Evolutionary conservation across 768 basidiomycete species (phyloP).

Genomic region (Leccinum subgranulosum): DNA sequence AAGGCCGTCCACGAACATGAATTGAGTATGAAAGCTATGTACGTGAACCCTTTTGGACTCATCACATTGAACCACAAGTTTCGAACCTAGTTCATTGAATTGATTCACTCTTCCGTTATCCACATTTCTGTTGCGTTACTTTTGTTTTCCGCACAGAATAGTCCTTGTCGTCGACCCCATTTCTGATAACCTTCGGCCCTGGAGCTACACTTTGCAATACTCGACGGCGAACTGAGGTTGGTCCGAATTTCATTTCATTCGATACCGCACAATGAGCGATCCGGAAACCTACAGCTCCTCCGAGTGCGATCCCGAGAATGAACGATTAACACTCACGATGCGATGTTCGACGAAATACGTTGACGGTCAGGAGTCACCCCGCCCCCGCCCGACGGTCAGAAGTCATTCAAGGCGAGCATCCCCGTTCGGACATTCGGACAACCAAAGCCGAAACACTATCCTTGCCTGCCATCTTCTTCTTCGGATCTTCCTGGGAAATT

Average conservation of each 20-base stretch:
- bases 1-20: constrained; percentile 52
- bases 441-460: not conserved
- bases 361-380: constrained; percentile 40
- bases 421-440: not conserved
- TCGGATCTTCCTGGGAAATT: constrained; percentile 2
- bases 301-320: constrained; percentile 53
- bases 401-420: constrained; percentile 42
- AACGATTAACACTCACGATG: constrained; percentile 56
- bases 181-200: constrained; percentile 38
- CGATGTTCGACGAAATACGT: constrained; percentile 62
- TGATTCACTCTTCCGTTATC: not conserved
- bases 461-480: not conserved
- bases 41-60: constrained; percentile 17
- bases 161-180: constrained; percentile 77
- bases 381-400: constrained; percentile 73
- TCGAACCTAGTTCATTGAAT: constrained; percentile 1
- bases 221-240: constrained; percentile 1
- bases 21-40: constrained; percentile 70
- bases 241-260: not conserved
- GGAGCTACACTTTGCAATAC: not conserved
- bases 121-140: constrained; percentile 8
- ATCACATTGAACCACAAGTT: constrained; percentile 16
- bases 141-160: constrained; percentile 44
- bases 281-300: constrained; percentile 52
- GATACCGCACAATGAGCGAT: constrained; percentile 64